Evolutionary conservation across 805 yeast genomes (phyloP).

Genomic region (Ogataea nonfermentans): DNA sequence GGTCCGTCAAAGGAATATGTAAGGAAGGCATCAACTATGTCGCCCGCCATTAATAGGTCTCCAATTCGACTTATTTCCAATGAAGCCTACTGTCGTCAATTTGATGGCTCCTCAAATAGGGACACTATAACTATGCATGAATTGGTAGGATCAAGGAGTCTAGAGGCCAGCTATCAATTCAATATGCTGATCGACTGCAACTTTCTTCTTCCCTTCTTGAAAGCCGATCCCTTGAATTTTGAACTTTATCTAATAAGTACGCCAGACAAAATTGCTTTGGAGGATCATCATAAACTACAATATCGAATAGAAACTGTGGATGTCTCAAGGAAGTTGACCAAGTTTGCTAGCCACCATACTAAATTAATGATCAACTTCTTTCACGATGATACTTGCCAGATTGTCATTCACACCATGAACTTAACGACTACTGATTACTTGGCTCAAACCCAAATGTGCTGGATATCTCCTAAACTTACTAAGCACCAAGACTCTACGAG

Average conservation of each 20-base stretch:
- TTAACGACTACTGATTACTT: slow-evolving; percentile 52
- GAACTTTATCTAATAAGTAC: slow-evolving; percentile 30
- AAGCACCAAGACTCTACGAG: slow-evolving; percentile 4
- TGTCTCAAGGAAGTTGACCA: slow-evolving; percentile 29
- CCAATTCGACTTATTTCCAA: slow-evolving; percentile 29
- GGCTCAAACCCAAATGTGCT: slow-evolving; percentile 62
- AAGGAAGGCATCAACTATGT: not conserved
- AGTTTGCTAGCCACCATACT: slow-evolving; percentile 57
- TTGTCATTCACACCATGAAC: slow-evolving; percentile 61
- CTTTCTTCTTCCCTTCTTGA: slow-evolving; percentile 25
- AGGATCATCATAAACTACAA: slow-evolving; percentile 29
- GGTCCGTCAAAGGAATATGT: not conserved
- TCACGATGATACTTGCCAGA: slow-evolving; percentile 43
- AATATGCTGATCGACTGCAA: slow-evolving; percentile 33
- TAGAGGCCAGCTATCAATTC: slow-evolving; percentile 32
- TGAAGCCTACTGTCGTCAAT: slow-evolving; percentile 22
- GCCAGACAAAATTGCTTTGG: slow-evolving; percentile 33
- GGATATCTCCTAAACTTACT: slow-evolving; percentile 52
- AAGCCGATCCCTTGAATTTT: slow-evolving; percentile 22
- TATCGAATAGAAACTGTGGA: slow-evolving; percentile 28
- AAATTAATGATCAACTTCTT: slow-evolving; percentile 63
- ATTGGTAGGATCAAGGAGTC: slow-evolving; percentile 25
- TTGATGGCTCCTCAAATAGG: slow-evolving; percentile 21
- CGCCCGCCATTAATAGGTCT: slow-evolving; percentile 14
- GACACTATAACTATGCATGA: slow-evolving; percentile 31